phyloP scores from a whole-genome alignment of 306 rosid genomes.

The Vicia faba region DNA sequence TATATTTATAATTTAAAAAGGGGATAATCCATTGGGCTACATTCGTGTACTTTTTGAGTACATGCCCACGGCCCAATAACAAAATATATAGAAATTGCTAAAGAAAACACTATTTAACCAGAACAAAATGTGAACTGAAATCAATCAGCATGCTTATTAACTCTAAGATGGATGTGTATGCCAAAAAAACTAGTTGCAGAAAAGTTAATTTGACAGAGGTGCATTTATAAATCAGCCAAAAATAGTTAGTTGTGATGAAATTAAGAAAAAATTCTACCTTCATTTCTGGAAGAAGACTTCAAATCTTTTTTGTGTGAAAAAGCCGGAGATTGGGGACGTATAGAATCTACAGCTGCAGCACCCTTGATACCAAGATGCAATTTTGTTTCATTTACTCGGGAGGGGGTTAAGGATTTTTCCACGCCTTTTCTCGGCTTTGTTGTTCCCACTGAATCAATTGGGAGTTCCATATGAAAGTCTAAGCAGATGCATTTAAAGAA shows the following conservation, averaged over 20 bases:
- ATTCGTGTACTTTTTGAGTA: too few relatives aligned
- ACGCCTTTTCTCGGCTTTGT: slow-evolving; percentile 32
- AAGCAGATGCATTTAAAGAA: slow-evolving; percentile 10
- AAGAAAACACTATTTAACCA: slow-evolving; percentile 8
- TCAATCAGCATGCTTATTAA: slow-evolving; percentile 26
- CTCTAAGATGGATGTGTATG: slow-evolving; percentile 13
- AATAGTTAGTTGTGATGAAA: slow-evolving; percentile 4
- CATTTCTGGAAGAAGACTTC: slow-evolving; percentile 34
- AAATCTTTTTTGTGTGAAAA: slow-evolving; percentile 25
- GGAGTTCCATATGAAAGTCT: slow-evolving; percentile 40
- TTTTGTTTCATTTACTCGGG: slow-evolving; percentile 36
- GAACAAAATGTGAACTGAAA: slow-evolving; percentile 26
- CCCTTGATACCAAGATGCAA: slow-evolving; percentile 26
- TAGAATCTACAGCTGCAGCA: slow-evolving; percentile 35
- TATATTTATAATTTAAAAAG: too few relatives aligned
- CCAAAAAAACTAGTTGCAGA: slow-evolving; percentile 4
- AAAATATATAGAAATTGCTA: background rate
- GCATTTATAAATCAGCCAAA: slow-evolving; percentile 14
- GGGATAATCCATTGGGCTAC: too few relatives aligned
- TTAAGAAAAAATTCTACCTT: slow-evolving; percentile 37
- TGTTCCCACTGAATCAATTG: slow-evolving; percentile 36
- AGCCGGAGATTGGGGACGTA: slow-evolving; percentile 38
- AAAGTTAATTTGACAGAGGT: slow-evolving; percentile 13
- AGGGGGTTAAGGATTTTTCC: slow-evolving; percentile 33
- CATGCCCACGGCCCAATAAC: too few relatives aligned